Evolutionary conservation across 2,329 filamentous ascomycete species (phyloP).

Genomic region (Claviceps maximensis): DNA sequence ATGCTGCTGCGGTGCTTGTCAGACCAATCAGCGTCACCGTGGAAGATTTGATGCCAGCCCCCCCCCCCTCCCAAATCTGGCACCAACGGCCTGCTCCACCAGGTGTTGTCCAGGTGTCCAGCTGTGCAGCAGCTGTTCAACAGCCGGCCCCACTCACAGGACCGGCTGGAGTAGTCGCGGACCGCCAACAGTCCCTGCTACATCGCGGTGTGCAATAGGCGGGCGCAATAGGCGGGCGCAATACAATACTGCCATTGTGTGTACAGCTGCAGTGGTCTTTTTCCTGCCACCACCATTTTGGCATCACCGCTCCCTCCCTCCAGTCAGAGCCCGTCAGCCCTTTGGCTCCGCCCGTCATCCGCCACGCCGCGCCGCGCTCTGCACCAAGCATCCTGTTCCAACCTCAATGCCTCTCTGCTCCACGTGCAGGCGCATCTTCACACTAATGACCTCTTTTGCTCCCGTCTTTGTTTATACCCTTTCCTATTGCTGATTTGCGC

Average conservation of each 20-base stretch:
- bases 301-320: slow-evolving; percentile 12
- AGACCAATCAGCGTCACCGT: no score
- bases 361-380: not conserved
- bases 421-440: slow-evolving; percentile 1
- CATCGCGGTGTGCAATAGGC: no score
- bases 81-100: not conserved
- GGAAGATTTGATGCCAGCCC: no score
- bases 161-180: not conserved
- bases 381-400: not conserved
- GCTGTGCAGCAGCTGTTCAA: not conserved
- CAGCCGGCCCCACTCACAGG: no score
- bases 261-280: no score
- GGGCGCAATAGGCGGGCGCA: no score
- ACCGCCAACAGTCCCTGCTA: not conserved
- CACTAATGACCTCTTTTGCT: not conserved
- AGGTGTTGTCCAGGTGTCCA: not conserved
- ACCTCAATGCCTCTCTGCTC: not conserved
- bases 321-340: not conserved
- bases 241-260: no score
- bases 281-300: slow-evolving; percentile 20
- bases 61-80: slow-evolving; percentile 3
- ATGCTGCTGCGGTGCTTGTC: not conserved
- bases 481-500: not conserved
- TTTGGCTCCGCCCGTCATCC: not conserved
- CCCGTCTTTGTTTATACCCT: not conserved